A percentile compares a stretch with the other conserved stretches of the same genome.
phyloP scores from a whole-genome alignment of 805 yeast genomes.

The Hanseniaspora mollemarum region DNA sequence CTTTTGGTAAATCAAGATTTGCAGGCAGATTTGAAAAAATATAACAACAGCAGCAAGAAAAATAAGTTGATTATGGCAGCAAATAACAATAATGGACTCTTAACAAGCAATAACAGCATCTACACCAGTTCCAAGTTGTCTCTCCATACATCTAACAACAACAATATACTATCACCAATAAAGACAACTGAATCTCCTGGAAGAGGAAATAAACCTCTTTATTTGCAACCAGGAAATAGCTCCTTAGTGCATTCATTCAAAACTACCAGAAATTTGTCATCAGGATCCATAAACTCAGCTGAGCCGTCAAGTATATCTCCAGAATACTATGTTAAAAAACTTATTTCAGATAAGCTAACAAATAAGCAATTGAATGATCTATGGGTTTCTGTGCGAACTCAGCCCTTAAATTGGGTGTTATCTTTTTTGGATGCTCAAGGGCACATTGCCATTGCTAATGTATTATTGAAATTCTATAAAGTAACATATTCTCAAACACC shows the following conservation, averaged over 20 bases:
- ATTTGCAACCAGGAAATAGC: slow-evolving; percentile 3
- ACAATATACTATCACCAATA: not conserved
- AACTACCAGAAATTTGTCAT: slow-evolving; percentile 20
- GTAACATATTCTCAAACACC: slow-evolving; percentile 20
- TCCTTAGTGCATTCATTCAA: slow-evolving; percentile 6
- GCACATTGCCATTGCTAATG: slow-evolving; percentile 59
- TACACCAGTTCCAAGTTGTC: not conserved
- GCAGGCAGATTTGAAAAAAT: slow-evolving; percentile 58
- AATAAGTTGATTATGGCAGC: slow-evolving; percentile 4
- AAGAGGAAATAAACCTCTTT: not conserved
- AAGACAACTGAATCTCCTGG: not conserved
- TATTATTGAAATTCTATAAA: slow-evolving; percentile 42
- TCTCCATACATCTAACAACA: not conserved
- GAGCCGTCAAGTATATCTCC: slow-evolving; percentile 41
- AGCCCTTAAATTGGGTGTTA: slow-evolving; percentile 72
- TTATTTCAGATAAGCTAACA: slow-evolving; percentile 59
- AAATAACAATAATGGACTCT: not conserved
- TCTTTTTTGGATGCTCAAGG: slow-evolving; percentile 73
- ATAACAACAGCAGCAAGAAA: slow-evolving; percentile 24
- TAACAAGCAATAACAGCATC: slow-evolving; percentile 1
- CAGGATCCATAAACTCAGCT: slow-evolving; percentile 21
- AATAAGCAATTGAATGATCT: slow-evolving; percentile 64
- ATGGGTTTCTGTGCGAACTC: slow-evolving; percentile 87
- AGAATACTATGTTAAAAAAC: slow-evolving; percentile 60
- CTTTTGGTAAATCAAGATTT: slow-evolving; percentile 80